These are phyloP conservation scores for Talaromyces piceae DNA, from an alignment of 2,329 filamentous ascomycete genomes.

Conservation along the genomic window DNA sequence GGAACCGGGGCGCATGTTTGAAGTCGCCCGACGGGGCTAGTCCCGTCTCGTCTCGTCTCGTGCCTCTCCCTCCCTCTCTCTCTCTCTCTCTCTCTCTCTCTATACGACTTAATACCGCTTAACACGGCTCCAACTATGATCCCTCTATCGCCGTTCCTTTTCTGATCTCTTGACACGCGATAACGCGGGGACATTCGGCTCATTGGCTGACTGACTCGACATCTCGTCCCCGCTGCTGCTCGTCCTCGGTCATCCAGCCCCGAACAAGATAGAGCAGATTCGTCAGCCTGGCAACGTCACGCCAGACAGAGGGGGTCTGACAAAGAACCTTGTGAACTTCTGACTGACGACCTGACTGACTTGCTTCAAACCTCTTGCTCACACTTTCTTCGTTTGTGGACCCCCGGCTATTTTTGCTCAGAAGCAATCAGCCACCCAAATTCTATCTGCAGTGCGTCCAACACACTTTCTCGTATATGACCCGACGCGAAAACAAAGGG, in stretches of 20 bases:
- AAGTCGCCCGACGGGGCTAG: slow-evolving; percentile 4
- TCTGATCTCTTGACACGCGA: too few relatives aligned
- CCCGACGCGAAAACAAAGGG: background rate
- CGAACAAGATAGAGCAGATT: background rate
- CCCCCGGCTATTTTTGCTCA: background rate
- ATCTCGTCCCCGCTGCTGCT: background rate
- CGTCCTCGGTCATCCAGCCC: background rate
- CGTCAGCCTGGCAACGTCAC: background rate
- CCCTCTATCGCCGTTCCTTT: too few relatives aligned
- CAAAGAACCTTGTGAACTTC: background rate
- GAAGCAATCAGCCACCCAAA: background rate
- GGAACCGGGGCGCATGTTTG: slow-evolving; percentile 6
- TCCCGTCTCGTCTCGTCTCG: too few relatives aligned
- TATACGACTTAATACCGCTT: too few relatives aligned
- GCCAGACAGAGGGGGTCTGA: background rate
- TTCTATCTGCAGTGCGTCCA: background rate
- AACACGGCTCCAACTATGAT: too few relatives aligned
- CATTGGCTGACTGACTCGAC: background rate
- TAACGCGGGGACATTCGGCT: too few relatives aligned
- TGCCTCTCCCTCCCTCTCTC: too few relatives aligned
- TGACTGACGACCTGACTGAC: background rate
- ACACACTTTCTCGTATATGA: too few relatives aligned
- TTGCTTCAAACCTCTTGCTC: too few relatives aligned
- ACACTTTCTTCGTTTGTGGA: too few relatives aligned
- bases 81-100: too few relatives aligned